Base-by-base conservation (phyloP, 768 basidiomycete genomes). In the Boletales sp. region DNA sequence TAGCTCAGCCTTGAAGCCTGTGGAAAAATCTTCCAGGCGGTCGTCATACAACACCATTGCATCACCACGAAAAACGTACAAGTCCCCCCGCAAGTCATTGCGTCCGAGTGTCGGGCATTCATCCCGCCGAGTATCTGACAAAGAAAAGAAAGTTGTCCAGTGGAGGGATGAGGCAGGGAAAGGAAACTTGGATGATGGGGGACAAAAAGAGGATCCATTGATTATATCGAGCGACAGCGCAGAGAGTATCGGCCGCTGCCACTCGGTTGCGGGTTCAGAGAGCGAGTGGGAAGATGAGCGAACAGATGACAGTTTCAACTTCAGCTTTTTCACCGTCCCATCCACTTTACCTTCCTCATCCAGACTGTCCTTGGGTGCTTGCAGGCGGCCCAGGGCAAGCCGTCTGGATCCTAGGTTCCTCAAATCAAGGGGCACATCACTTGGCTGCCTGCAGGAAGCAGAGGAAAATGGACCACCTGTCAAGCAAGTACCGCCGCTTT, bases 261-360 rank as follows among this genome's bases (percentile, higher is more conserved):
- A 68, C 32, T 83, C 83, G 4, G 66, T 77, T 19, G 78, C 82
- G 40, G 77, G 82, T 7, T 89, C 87, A 6, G 89, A 91, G 58
- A 90, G 86, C 64, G 90, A 93, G 49, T 92, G 90, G 90, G 90
- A 92, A 68, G 89, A 92, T 61, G 89, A 91, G 62, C 87, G 80
- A 70, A 88, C 86, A 1, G 89, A 93, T 8, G 88, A 89, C 43
- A 88, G 85, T 62, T 61, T 87, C 58, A 80, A 74, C 55, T 50
- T 83, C 52, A 82, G 76, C 62, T 75, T 82, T 61, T 53, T 72
- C 48, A 70, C 78, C 7, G 45, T 48, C 9, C 17, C 55, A 14
- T 63, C 70, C n/a, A 72, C 74, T 13, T 57, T 73, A n/a, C 65
- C 74, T 34, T 59, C 70, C 14, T 70, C 77, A 29, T 65, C 64